Percentiles rank a stretch among this genome's conserved stretches.
Conservation (phyloP, 176 grass and related monocot genomes). For the Dendrocalamus sinicus region DNA sequence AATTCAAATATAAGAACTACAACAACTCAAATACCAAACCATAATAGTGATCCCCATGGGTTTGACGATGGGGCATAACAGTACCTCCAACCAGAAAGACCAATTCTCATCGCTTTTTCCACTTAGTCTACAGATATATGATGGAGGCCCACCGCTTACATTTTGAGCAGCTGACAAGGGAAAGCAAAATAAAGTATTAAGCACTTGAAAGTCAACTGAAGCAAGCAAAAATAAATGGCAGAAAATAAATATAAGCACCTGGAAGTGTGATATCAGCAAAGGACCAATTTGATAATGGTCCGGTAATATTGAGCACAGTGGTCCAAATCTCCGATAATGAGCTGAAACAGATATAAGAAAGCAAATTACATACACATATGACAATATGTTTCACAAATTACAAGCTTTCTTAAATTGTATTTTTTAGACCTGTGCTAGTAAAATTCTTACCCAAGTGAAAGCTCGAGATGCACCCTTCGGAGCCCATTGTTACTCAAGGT, state of each 20-base stretch:
- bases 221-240: neutral
- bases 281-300: slow-evolving; percentile 94
- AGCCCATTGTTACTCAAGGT: slow-evolving; percentile 49
- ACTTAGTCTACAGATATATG: slow-evolving; percentile 87
- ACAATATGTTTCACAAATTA: slow-evolving; percentile 21
- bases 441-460: slow-evolving; percentile 76
- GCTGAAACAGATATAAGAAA: slow-evolving; percentile 54
- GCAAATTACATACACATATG: neutral
- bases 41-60: neutral
- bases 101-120: slow-evolving; percentile 76
- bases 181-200: slow-evolving; percentile 31
- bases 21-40: neutral
- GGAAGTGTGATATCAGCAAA: slow-evolving; percentile 79
- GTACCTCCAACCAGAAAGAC: slow-evolving; percentile 99
- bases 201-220: slow-evolving; percentile 9
- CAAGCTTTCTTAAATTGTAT: slow-evolving; percentile 26
- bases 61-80: slow-evolving; percentile 25
- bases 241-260: slow-evolving; percentile 54
- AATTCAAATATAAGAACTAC: neutral
- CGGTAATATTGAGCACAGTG: slow-evolving; percentile 83
- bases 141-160: slow-evolving; percentile 79
- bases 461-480: slow-evolving; percentile 78
- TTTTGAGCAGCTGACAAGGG: slow-evolving; percentile 66
- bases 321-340: slow-evolving; percentile 89
- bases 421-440: neutral